Evolutionary conservation across 164 flowering plant species (phyloP), one percentile per base, ranked within the genome.

Genomic region (Malania oleifera): DNA sequence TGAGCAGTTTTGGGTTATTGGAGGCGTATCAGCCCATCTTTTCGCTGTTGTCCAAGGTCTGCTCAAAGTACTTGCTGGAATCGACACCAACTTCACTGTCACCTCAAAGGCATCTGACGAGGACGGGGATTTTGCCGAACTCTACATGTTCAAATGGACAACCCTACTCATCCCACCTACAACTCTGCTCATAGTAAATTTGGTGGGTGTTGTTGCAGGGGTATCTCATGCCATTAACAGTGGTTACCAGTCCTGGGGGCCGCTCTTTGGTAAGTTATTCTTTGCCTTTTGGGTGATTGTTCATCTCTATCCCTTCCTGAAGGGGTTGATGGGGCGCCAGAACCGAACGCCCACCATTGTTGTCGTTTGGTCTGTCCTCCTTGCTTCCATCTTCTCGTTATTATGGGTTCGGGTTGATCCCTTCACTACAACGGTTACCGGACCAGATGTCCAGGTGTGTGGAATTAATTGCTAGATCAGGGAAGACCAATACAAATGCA

Each of bases 51-150:
- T 81, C 83, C 91, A 85, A 72, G 88, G 91, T 15, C 68, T 85
- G 26, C 86, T 83, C 25, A 85, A 85, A 61, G 91, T 85, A 7
- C 81, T 82, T 15, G 91, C 86, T 35, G 91, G 91, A 13, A 86
- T 84, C 7, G 95, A 86, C 71, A 84, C 95, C 57, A 86, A 86
- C 80, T 86, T 86, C 73, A 86, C 95, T 1, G 95, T 86, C 68
- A 84, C 89, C 17, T 83, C 89, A 55, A 83, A 83, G 78, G 82
- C 89, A 26, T 68, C 78, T 4, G 89, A 86, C 22, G 92, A 86
- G 49, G 90, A 79, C 1, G 90, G 93, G 2, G 93, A 86, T 52
- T 86, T 66, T 55, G 67, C 90, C 0, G 93, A 86, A 54, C 88
- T 86, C 19, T 86, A 86, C 75, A 61, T 82, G 84, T 84, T 86